Evolutionary conservation across 805 yeast species (phyloP), one percentile per base, ranked within the genome.

Genomic region (Cyberlindnera galapagoensis): DNA sequence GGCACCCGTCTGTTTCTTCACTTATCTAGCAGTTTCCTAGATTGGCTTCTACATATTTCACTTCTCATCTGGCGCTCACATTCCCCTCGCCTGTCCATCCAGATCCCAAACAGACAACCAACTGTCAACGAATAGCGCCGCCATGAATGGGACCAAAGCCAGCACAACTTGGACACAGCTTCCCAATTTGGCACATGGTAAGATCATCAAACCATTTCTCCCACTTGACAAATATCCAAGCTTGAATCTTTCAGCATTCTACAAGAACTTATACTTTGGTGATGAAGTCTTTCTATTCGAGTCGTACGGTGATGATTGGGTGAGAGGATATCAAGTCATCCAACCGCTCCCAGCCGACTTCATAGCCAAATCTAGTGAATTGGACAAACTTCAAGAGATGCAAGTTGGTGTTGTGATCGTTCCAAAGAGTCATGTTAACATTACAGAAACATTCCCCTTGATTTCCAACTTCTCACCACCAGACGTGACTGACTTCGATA

Each of bases 271-370:
- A 28, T 79, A 74, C 48, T 78, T 79, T 14, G 95, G 94, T 21
- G 94, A 84, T 55, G 84, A 79, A 41, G 75, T 81, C 20, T 82
- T 71, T 52, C 61, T 83, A 13, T 81, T 84, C 50, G 95, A 85
- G 51, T 60, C 69, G 29, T 63, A 70, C 54, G 55, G 60, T 24
- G 65, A 65, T 14, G 69, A 69, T 40, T 86, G 95, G 95, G 85
- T 77, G 16, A 67, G 95, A 45, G 95, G 87, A 9, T 85, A 86
- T 54, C 65, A 74, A 4, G 60, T 80, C 21, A 62, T 79, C 23
- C 69, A 76, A 37, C 88, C 94, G 6, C 59, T 76, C 33, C 90
- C 90, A 1, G 67, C 74, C 20, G 85, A 79, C 49, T 80, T 75
- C 54, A 69, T 78, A 22, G 74, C 81, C 10, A 67, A 76, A 35